Conservation (phyloP, 2,329 filamentous ascomycete genomes). For the Tothia fuscella region DNA sequence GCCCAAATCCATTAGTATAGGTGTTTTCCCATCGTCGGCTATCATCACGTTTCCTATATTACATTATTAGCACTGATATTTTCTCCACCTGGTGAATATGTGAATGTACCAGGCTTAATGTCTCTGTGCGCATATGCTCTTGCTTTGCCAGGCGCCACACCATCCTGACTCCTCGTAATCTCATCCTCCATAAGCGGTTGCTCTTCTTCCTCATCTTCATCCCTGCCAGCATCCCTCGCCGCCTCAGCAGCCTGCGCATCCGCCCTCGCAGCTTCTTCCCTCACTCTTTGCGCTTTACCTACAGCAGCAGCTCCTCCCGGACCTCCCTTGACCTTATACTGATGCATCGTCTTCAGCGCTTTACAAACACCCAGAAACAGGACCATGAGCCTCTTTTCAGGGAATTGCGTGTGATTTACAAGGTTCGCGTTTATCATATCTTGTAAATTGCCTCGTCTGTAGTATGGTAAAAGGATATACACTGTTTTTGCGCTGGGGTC, state of each 20-base stretch:
- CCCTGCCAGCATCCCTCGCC: slow-evolving; percentile 29
- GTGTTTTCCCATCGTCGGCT: slow-evolving; percentile 72
- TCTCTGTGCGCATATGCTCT: slow-evolving; percentile 88
- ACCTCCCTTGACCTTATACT: slow-evolving; percentile 57
- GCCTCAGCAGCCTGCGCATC: slow-evolving; percentile 36
- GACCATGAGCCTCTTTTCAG: slow-evolving; percentile 76
- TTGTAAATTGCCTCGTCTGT: slow-evolving; percentile 86
- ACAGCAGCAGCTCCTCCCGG: slow-evolving; percentile 38
- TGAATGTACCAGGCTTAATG: slow-evolving; percentile 78
- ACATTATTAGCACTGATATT: slow-evolving; percentile 1
- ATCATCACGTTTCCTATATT: slow-evolving; percentile 86
- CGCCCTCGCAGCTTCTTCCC: slow-evolving; percentile 43
- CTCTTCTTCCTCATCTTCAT: slow-evolving; percentile 28
- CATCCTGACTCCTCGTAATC: slow-evolving; percentile 53
- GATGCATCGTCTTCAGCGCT: slow-evolving; percentile 81
- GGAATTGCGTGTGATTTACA: slow-evolving; percentile 85
- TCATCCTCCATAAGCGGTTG: slow-evolving; percentile 75
- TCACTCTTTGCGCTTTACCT: slow-evolving; percentile 42
- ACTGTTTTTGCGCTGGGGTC: slow-evolving; percentile 75
- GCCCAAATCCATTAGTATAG: slow-evolving; percentile 95
- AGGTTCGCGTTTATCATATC: slow-evolving; percentile 98
- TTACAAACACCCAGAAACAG: slow-evolving; percentile 86
- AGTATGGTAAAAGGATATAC: slow-evolving; percentile 93
- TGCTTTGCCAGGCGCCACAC: slow-evolving; percentile 54
- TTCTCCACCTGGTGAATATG: background rate